A percentile compares a stretch with the other conserved stretches of the same genome.
Conservation (phyloP, 2,329 filamentous ascomycete species). For the Ramularia endophylla region DNA sequence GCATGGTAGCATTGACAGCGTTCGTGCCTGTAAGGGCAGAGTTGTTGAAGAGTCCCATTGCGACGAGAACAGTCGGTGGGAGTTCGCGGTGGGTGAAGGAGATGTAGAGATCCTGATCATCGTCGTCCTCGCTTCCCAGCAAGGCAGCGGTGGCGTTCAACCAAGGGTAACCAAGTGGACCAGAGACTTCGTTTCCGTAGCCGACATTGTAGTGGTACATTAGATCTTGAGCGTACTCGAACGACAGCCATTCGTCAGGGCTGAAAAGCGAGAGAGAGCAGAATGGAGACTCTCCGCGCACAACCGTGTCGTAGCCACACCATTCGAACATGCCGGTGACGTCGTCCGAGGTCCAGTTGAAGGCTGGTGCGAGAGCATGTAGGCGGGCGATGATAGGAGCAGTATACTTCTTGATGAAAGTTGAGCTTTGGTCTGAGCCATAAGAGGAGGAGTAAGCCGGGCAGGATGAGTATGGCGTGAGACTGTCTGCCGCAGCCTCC, state of each 20-base stretch:
- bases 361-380: conserved; percentile 47
- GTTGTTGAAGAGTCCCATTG: conserved; percentile 66
- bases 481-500: conserved; percentile 52
- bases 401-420: conserved; percentile 48
- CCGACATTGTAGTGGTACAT: conserved; percentile 65
- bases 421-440: conserved; percentile 48
- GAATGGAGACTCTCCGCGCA: conserved; percentile 57
- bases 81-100: conserved; percentile 66
- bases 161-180: conserved; percentile 60
- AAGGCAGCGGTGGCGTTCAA: conserved; percentile 54
- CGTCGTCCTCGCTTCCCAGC: conserved; percentile 38
- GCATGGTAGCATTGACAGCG: conserved; percentile 59
- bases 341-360: conserved; percentile 60
- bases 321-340: conserved; percentile 62
- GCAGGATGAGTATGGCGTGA: conserved; percentile 61
- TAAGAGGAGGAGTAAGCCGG: conserved; percentile 55
- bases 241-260: conserved; percentile 55
- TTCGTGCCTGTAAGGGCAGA: conserved; percentile 49
- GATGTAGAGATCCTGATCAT: conserved; percentile 55
- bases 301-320: conserved; percentile 67
- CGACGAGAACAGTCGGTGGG: conserved; percentile 60
- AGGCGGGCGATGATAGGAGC: conserved; percentile 55
- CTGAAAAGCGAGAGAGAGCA: conserved; percentile 56
- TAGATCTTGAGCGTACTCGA: conserved; percentile 63
- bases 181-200: conserved; percentile 55